Base-by-base conservation (phyloP, 2,329 filamentous ascomycete genomes). In the Arthroderma sp. region DNA sequence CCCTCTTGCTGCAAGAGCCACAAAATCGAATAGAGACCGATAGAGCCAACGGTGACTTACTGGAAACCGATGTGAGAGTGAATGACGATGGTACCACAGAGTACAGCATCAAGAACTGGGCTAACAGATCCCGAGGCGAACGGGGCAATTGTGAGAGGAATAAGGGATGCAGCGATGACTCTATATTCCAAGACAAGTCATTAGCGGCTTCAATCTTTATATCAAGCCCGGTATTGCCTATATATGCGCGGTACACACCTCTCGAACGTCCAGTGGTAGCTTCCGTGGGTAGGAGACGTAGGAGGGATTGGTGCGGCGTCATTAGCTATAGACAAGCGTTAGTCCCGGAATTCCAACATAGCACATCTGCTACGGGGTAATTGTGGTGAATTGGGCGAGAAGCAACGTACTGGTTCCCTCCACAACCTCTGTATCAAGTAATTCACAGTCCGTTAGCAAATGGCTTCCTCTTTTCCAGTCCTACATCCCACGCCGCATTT, bases 231-330 rank as follows among this genome's bases (percentile, higher is more conserved):
- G n/a, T 51, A 21, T 31, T 28, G n/a, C 17, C 25, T 31, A 21
- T 35, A 31, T 47, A 47, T 28, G 13, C 13, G 19, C 8, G 21
- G 41, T 25, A 66, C 66, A 58, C 69, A 82, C 80, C 83, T 79
- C 80, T 98, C 93, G 68, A 95, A 95, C 60, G 87, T 88, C 93
- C 93, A 98, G 81, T 98, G 93, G 79, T 97, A 98, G 74, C 87
- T 94, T 66, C 93, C 93, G 76, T 98, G 88, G 57, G 83, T 78
- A 43, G 91, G 84, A 65, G 81, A 82, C 56, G 88, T 75, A 21
- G 81, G 70, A 49, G 90, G 91, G 23, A 95, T 74, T 39, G 82
- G 82, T 33, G 82, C 87, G 57, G 93, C 82, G 68, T 97, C 91
- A 76, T 98, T 98, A 70, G 91, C 89, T 86, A 54, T 1, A 17